Evolutionary conservation across 140 eudicot species (phyloP).

Genomic region (Ambrosia hybrid): DNA sequence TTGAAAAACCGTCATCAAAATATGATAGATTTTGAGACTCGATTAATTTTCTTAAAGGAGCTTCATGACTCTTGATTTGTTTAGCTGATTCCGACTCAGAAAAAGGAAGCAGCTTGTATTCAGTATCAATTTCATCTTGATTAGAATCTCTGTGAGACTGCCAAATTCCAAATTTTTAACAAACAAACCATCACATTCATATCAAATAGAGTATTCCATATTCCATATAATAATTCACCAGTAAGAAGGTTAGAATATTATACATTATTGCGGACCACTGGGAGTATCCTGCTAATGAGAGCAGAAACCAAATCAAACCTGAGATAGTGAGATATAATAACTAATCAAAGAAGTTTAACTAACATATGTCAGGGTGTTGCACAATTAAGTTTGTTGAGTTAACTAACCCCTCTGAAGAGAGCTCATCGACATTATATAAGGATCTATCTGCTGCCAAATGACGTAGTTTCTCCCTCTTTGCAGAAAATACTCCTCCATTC

Average conservation of each 20-base stretch:
- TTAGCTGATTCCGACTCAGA: constrained; percentile 13
- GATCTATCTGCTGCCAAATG: constrained; percentile 47
- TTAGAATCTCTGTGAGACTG: constrained; percentile 38
- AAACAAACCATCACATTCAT: background rate
- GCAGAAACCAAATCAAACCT: constrained; percentile 67
- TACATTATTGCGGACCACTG: constrained; percentile 48
- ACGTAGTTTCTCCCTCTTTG: constrained; percentile 56
- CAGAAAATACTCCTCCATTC: constrained; percentile 51
- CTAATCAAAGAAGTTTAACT: constrained; percentile 16
- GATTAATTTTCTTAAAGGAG: constrained; percentile 18
- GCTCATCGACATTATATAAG: constrained; percentile 40
- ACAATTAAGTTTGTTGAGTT: constrained; percentile 5
- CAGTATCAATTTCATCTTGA: constrained; percentile 23
- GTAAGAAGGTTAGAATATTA: constrained; percentile 19
- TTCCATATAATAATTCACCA: background rate
- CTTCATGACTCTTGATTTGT: constrained; percentile 23
- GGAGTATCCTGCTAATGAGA: constrained; percentile 67
- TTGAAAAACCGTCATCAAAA: constrained; percentile 28
- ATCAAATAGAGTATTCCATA: background rate
- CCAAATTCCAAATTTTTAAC: constrained; percentile 28
- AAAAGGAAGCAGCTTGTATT: constrained; percentile 26
- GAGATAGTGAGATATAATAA: constrained; percentile 42
- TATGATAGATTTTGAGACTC: constrained; percentile 12
- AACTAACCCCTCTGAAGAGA: constrained; percentile 60
- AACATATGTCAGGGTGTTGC: constrained; percentile 8